Base-by-base conservation (phyloP, 2,329 filamentous ascomycete genomes). In the Xylariomycetidae sp. region DNA sequence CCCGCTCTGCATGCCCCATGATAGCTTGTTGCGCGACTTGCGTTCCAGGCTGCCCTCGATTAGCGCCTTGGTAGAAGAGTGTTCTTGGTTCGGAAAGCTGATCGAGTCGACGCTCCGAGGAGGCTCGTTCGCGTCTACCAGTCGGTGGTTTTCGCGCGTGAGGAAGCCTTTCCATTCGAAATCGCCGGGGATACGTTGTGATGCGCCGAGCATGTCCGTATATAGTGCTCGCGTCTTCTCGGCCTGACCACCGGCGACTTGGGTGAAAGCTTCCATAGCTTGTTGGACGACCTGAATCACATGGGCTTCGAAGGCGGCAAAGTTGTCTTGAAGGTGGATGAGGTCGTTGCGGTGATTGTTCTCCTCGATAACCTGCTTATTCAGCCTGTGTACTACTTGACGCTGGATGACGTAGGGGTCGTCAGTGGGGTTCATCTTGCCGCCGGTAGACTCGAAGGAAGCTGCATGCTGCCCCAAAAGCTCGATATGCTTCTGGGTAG, bases 271-370 rank as follows among this genome's bases (percentile, higher is more conserved):
- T 44, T 82, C 80, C 64, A 97, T 73, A 32, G 84, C 83, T 50
- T 82, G 76, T 62, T 97, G 90, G 33, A 97, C 64, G 7, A 86
- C 85, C 55, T 84, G 72, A 34, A 98, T 65, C 35, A 97, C 70
- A 57, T 97, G 89, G 0, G 80, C 72, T 62, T 98, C 92, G 49
- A 97, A 98, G 23, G 80, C 72, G 36, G 82, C 71, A 57, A 97
- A 95, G 58, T 87, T 87, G 64, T 84, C 82, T 64, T 98, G 92
- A n/a, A 96, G 85, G 8, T 82, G 76, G 42, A 98, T 74, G 37
- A 97, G 74, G 57, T 98, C 92, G 57, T 94, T 87, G 45, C 83
- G 80, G 65, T 94, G 90, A 69, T 89, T 94, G 72, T 98, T 98
- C 69, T 98, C 92, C 56, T 95, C 88, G 29, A 87, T 70, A 22